These are phyloP conservation scores for Corymbia citriodora DNA, from an alignment of 441 rosid genomes.

Conservation along the genomic window DNA sequence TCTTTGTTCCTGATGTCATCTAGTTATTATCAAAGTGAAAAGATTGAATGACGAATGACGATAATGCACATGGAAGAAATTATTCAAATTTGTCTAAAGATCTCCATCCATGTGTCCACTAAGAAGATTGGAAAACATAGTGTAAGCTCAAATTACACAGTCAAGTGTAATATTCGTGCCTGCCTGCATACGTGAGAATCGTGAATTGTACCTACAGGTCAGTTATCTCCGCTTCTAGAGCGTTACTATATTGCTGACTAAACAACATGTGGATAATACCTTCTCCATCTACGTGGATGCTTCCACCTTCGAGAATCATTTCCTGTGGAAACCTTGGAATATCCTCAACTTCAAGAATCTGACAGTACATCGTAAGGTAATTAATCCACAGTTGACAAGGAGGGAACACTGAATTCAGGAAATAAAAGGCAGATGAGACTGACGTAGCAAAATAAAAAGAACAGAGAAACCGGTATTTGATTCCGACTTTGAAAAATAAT, in stretches of 20 bases:
- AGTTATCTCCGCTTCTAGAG: background rate
- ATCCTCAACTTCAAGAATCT: constrained; percentile 74
- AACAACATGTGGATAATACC: constrained; percentile 28
- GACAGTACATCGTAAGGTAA: constrained; percentile 10
- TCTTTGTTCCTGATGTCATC: background rate
- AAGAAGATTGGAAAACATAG: background rate
- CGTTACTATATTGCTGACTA: background rate
- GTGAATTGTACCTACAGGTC: background rate
- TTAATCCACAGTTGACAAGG: background rate
- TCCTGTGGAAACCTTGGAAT: constrained; percentile 60
- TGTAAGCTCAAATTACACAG: background rate
- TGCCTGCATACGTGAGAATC: background rate
- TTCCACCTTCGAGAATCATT: constrained; percentile 97
- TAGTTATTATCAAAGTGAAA: background rate
- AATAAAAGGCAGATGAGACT: background rate
- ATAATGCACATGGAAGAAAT: background rate
- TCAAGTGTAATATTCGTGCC: background rate
- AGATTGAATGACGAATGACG: background rate
- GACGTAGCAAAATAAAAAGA: background rate
- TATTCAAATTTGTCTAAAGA: background rate
- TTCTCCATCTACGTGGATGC: constrained; percentile 97
- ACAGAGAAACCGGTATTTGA: background rate
- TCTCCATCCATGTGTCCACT: background rate
- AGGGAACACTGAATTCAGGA: background rate
- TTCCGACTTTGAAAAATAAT: background rate